Evolutionary conservation across 768 basidiomycete genomes (phyloP).

Genomic region (Boletus reticuloceps): DNA sequence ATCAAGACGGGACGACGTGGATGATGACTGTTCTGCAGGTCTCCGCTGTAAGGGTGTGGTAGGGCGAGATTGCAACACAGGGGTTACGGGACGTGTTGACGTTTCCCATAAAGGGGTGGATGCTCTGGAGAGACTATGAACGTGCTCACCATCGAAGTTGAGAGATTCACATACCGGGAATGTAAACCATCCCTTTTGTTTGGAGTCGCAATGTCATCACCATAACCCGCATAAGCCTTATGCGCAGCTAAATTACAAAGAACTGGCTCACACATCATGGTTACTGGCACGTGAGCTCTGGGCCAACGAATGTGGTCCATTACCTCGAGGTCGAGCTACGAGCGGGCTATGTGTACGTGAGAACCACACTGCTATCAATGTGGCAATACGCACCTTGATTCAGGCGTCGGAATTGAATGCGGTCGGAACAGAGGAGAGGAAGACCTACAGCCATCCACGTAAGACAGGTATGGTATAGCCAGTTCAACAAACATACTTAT

Average conservation of each 20-base stretch:
- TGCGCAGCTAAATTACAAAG: not conserved
- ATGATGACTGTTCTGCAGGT: not conserved
- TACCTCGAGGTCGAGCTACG: constrained; percentile 16
- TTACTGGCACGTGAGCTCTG: constrained; percentile 1
- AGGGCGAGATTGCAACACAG: constrained; percentile 10
- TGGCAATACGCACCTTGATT: constrained; percentile 25
- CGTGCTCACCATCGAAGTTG: not conserved
- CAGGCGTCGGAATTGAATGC: constrained; percentile 29
- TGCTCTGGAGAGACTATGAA: constrained; percentile 4
- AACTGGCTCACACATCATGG: constrained; percentile 12
- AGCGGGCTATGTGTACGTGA: constrained; percentile 22
- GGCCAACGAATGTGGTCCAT: constrained; percentile 12
- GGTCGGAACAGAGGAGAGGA: constrained; percentile 19
- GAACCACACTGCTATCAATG: not conserved
- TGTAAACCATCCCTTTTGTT: constrained; percentile 1
- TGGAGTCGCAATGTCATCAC: not conserved
- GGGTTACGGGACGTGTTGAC: constrained; percentile 15
- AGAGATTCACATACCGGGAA: constrained; percentile 14
- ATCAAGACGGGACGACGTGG: not conserved
- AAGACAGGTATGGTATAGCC: not conserved
- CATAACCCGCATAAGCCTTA: constrained; percentile 2
- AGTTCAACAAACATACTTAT: constrained; percentile 17
- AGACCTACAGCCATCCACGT: constrained; percentile 9
- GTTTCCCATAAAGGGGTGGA: constrained; percentile 16
- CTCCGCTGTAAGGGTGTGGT: constrained; percentile 8